Evolutionary conservation across 2,329 filamentous ascomycete species (phyloP), one percentile per base, ranked within the genome.

Genomic region (Aquanectria penicillioides): DNA sequence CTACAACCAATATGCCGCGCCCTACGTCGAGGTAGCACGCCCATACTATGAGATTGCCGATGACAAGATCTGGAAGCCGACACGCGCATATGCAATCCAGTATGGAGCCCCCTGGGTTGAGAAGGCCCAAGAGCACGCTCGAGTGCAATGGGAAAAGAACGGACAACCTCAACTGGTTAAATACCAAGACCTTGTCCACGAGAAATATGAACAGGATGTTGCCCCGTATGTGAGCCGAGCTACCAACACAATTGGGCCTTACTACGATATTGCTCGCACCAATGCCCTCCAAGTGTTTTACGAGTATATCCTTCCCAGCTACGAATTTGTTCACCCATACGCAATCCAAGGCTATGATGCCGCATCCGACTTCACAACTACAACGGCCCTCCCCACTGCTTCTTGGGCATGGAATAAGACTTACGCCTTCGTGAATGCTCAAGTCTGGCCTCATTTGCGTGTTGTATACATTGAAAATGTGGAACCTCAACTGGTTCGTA

Each of bases 401-500:
- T 83, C 86, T 55, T 91, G 87, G 81, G 86, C 86, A 3, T 92
- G 90, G 83, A 87, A 87, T 54, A 87, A 87, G 58, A 85, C 86
- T 0, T 86, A 87, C 57, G 78, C 84, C 11, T 94, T 97, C 70
- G 78, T 96, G 28, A 86, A 93, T 57, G 86, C 86, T 41, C 89
- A 88, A 2, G 80, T 98, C 13, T 95, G 92, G 89, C 94, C 94
- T 2, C 89, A 90, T 64, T 63, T 97, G 10, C 87, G 90, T 22
- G 83, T 91, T 12, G 79, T 97, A 5, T 98, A 98, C 71, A 86
- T 89, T 10, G 89, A 97, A 71, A 97, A 97, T 68, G 94, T 99
- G 4, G 94, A 98, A 78, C 96, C 96, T 12, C 96, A 99, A 76
- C 83, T 99, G 12, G 86, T 94, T 55, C 92, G 93, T 69, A 98